These are phyloP conservation scores for Citrus trifoliata DNA, from an alignment of 345 rosid genomes.

Conservation along the genomic window DNA sequence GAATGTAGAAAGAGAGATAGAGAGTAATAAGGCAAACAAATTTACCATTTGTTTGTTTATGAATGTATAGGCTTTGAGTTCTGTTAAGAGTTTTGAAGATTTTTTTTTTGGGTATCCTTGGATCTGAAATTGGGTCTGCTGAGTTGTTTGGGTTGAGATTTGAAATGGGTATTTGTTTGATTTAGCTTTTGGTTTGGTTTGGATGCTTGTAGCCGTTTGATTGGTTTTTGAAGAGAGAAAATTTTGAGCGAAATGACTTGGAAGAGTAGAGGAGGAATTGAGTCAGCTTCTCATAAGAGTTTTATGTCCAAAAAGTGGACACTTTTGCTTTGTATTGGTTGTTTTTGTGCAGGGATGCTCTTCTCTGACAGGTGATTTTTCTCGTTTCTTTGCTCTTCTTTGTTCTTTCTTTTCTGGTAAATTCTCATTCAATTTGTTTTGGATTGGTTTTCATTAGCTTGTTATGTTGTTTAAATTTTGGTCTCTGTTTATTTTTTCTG, in stretches of 20 bases:
- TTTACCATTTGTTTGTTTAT: background rate
- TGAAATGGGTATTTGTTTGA: slow-evolving; percentile 26
- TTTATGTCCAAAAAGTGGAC: slow-evolving; percentile 79
- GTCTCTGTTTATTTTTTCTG: slow-evolving; percentile 13
- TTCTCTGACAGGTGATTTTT: slow-evolving; percentile 67
- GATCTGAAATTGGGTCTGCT: slow-evolving; percentile 45
- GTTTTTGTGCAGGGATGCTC: slow-evolving; percentile 90
- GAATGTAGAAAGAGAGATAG: background rate
- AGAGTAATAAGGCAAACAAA: background rate
- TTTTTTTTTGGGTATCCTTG: slow-evolving; percentile 6
- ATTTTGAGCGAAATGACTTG: slow-evolving; percentile 35
- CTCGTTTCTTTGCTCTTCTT: background rate
- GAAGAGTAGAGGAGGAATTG: slow-evolving; percentile 55
- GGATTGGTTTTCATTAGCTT: background rate
- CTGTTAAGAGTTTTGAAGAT: slow-evolving; percentile 9
- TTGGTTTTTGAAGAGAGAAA: slow-evolving; percentile 4
- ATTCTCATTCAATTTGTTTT: background rate
- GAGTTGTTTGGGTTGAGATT: slow-evolving; percentile 23
- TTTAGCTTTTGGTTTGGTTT: slow-evolving; percentile 15
- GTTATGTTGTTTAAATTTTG: background rate
- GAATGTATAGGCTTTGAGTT: background rate
- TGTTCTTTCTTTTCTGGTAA: background rate
- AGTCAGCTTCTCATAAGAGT: slow-evolving; percentile 40
- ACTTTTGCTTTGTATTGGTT: slow-evolving; percentile 74
- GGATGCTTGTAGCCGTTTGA: background rate